A percentile compares a stretch with the other conserved stretches of the same genome.
These are phyloP conservation scores for Lasiodiplodia theobromae DNA, from an alignment of 2,329 filamentous ascomycete species.

Conservation along the genomic window DNA sequence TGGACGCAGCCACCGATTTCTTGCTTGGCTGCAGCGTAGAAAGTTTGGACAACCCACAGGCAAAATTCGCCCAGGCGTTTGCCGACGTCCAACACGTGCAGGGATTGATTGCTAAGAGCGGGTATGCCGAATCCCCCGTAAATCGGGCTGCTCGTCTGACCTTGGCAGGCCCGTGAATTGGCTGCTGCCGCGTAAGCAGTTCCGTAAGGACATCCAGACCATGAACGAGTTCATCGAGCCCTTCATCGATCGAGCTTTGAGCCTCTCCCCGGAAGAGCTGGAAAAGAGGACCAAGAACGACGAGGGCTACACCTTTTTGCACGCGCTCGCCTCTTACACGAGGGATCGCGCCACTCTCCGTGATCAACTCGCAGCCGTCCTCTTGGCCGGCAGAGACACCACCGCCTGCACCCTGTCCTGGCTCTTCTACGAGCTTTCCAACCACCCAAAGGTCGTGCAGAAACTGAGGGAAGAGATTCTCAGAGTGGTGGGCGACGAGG, in stretches of 20 bases:
- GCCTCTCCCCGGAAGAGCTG: constrained; percentile 73
- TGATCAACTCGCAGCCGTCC: constrained; percentile 82
- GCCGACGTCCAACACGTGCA: constrained; percentile 79
- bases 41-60: constrained; percentile 63
- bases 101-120: constrained; percentile 69
- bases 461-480: constrained; percentile 79
- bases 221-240: constrained; percentile 79
- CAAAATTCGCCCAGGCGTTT: constrained; percentile 82
- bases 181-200: constrained; percentile 69
- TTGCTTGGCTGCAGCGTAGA: constrained; percentile 78
- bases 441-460: constrained; percentile 69
- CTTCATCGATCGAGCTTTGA: constrained; percentile 78
- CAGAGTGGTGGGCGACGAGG: constrained; percentile 67
- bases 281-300: constrained; percentile 75
- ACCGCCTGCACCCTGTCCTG: constrained; percentile 84
- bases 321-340: constrained; percentile 83
- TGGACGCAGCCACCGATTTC: constrained; percentile 88
- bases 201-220: constrained; percentile 68
- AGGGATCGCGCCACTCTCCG: constrained; percentile 72
- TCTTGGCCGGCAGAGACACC: constrained; percentile 87
- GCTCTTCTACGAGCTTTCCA: constrained; percentile 81
- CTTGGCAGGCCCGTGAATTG: constrained; percentile 62
- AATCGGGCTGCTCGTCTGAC: background rate
- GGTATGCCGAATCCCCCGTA: constrained; percentile 48
- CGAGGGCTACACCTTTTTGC: constrained; percentile 80